Conservation (phyloP, 257 asterid genomes). For the Solanum megistacrolobum region DNA sequence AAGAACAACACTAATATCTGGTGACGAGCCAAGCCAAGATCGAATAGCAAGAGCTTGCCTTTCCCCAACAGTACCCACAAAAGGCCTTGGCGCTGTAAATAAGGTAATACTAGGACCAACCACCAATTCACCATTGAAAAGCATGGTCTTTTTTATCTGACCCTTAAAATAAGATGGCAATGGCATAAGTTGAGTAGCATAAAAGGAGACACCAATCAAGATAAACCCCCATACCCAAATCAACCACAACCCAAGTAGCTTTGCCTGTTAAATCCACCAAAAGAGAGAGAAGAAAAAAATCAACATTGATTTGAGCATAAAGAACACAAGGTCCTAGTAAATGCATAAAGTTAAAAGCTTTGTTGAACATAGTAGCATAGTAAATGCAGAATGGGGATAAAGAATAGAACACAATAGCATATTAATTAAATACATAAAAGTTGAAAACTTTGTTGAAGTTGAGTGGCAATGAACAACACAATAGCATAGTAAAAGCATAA, state of each 20-base stretch:
- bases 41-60: constrained; percentile 65
- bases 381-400: not conserved
- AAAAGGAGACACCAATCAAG: constrained; percentile 61
- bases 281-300: not conserved
- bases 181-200: constrained; percentile 55
- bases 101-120: constrained; percentile 46
- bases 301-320: not conserved
- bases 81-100: constrained; percentile 79
- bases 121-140: constrained; percentile 14
- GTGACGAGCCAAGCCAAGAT: constrained; percentile 82
- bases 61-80: constrained; percentile 50
- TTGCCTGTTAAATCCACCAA: constrained; percentile 29
- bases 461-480: not conserved
- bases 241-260: constrained; percentile 55
- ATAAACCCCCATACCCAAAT: constrained; percentile 74
- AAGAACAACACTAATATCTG: constrained; percentile 52
- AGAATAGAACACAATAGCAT: not conserved
- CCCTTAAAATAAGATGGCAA: constrained; percentile 34
- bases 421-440: not conserved
- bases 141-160: constrained; percentile 18
- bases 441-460: not conserved
- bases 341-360: not conserved
- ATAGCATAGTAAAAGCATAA: not conserved
- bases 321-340: not conserved
- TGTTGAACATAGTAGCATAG: not conserved